A percentile compares a stretch with the other conserved stretches of the same genome.
These are phyloP conservation scores for Rhizopogon salebrosus DNA, from an alignment of 768 basidiomycete species.

Conservation along the genomic window DNA sequence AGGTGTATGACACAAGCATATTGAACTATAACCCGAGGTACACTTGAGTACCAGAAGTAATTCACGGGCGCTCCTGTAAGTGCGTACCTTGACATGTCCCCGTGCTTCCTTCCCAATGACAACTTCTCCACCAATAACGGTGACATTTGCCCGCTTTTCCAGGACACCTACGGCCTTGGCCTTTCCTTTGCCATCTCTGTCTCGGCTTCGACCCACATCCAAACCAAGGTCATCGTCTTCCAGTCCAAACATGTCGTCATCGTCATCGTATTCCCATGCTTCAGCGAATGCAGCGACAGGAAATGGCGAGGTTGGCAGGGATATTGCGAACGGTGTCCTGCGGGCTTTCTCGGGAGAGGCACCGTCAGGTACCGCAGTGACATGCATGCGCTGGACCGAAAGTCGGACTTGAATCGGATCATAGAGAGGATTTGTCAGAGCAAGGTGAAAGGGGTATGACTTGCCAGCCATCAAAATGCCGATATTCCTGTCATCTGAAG, in stretches of 20 bases:
- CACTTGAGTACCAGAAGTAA: background rate
- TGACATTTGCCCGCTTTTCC: constrained; percentile 87
- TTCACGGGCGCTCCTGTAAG: background rate
- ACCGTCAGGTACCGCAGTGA: constrained; percentile 38
- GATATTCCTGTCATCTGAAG: constrained; percentile 32
- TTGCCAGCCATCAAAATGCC: constrained; percentile 64
- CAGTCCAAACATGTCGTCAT: constrained; percentile 73
- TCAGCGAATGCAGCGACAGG: constrained; percentile 88
- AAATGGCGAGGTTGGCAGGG: constrained; percentile 74
- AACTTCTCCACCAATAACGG: constrained; percentile 84
- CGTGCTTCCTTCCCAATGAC: constrained; percentile 75
- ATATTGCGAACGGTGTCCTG: constrained; percentile 73
- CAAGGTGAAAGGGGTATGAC: constrained; percentile 84
- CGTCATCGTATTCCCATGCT: constrained; percentile 97
- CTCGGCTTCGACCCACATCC: constrained; percentile 35
- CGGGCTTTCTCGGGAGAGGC: constrained; percentile 48
- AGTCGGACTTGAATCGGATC: constrained; percentile 93
- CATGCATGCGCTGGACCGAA: constrained; percentile 66
- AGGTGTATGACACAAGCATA: constrained; percentile 91
- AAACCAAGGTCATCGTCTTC: constrained; percentile 34
- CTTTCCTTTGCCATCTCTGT: constrained; percentile 41
- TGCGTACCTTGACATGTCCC: constrained; percentile 72
- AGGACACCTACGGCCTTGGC: constrained; percentile 70
- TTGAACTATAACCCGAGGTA: constrained; percentile 61
- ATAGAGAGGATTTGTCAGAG: constrained; percentile 91